Evolutionary conservation across 2,329 filamentous ascomycete species (phyloP).

Genomic region (Sporothrix mexicana): DNA sequence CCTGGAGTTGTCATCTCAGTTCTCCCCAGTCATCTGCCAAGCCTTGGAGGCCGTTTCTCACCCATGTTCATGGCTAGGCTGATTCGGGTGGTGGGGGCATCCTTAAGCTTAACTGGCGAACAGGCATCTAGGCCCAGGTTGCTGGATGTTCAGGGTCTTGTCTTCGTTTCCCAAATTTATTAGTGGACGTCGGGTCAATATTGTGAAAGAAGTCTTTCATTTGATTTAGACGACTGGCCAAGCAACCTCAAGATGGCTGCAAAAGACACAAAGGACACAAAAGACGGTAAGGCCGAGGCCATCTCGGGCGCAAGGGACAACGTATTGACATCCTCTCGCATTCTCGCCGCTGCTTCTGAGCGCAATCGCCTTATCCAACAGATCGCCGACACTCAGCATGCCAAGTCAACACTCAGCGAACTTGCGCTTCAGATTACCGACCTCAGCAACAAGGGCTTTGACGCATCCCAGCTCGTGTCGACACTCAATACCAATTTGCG

Average conservation of each 20-base stretch:
- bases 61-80: not conserved
- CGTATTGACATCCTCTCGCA: not conserved
- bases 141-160: not conserved
- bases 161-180: not conserved
- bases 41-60: conserved; percentile 10
- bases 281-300: not conserved
- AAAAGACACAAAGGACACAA: not conserved
- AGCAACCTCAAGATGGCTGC: not conserved
- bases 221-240: not conserved
- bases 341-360: conserved; percentile 16
- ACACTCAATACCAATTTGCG: not conserved
- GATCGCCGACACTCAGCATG: conserved; percentile 27
- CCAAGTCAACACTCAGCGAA: conserved; percentile 10
- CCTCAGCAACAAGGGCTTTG: conserved; percentile 22
- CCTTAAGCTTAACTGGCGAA: not conserved
- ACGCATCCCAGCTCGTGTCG: conserved; percentile 13
- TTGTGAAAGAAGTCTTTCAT: not conserved
- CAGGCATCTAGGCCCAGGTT: no score
- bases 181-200: not conserved
- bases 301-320: not conserved
- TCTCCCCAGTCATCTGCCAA: not conserved
- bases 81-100: not conserved
- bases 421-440: conserved; percentile 10
- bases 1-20: no score
- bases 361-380: conserved; percentile 9